These are phyloP conservation scores for Starmerella kuoi DNA, from an alignment of 805 yeast genomes.

Conservation along the genomic window DNA sequence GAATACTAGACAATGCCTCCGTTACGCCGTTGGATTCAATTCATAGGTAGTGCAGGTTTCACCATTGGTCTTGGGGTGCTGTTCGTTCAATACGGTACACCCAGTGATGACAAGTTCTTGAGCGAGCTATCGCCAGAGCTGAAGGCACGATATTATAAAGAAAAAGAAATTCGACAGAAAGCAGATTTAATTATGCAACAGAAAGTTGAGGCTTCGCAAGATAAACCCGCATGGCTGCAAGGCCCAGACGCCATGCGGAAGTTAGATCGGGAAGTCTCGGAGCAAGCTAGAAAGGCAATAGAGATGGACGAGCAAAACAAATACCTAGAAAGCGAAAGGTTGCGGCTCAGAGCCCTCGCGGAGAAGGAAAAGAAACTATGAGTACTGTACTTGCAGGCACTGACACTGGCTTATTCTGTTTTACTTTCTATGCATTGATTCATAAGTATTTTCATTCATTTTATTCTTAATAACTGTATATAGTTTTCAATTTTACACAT, in stretches of 20 bases:
- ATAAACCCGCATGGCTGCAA: conserved; percentile 27
- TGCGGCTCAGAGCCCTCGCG: conserved; percentile 10
- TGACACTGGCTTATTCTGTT: too few species aligned
- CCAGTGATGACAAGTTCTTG: conserved; percentile 71
- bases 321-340: conserved; percentile 6
- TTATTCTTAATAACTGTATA: too few species aligned
- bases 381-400: too few species aligned
- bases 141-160: conserved; percentile 57
- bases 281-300: conserved; percentile 21
- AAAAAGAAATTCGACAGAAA: conserved; percentile 27
- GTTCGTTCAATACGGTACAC: conserved; percentile 61
- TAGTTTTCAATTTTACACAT: too few species aligned
- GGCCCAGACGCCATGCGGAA: conserved; percentile 24
- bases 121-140: conserved; percentile 71
- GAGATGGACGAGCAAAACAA: conserved; percentile 13
- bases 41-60: conserved; percentile 44
- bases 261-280: conserved; percentile 22
- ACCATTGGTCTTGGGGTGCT: conserved; percentile 56
- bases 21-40: conserved; percentile 22
- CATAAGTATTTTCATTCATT: too few species aligned
- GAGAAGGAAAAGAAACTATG: conserved; percentile 6
- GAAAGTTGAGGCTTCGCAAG: conserved; percentile 15
- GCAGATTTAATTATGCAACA: conserved; percentile 22
- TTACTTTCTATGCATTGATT: too few species aligned
- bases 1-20: conserved; percentile 23